Evolutionary conservation across 2,329 filamentous ascomycete species (phyloP).

Genomic region (Rhynchosporium graminicola): DNA sequence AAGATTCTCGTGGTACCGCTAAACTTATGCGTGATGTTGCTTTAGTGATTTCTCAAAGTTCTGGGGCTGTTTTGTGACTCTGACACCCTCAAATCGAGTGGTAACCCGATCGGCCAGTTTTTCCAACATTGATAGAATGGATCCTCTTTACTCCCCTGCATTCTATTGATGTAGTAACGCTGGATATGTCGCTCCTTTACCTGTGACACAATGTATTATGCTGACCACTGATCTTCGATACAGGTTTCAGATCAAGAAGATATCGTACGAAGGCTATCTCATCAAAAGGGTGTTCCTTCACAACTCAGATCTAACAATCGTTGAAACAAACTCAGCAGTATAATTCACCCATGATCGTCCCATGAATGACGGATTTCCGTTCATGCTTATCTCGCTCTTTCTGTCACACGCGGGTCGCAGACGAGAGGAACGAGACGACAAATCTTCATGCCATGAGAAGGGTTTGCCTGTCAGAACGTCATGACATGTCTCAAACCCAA

Average conservation of each 20-base stretch:
- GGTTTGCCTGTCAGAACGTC: constrained; percentile 9
- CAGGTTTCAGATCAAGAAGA: neutral
- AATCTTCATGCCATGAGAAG: constrained; percentile 6
- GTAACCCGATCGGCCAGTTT: too few relatives aligned
- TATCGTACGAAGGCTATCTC: neutral
- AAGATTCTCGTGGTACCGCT: too few relatives aligned
- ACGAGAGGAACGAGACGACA: constrained; percentile 1
- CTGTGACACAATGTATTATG: neutral
- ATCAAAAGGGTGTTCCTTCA: neutral
- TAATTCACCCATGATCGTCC: neutral
- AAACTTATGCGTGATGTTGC: too few relatives aligned
- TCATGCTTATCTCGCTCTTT: neutral
- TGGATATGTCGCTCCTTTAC: neutral
- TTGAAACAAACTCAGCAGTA: neutral
- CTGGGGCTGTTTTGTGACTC: too few relatives aligned
- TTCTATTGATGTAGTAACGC: too few relatives aligned
- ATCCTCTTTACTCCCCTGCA: neutral
- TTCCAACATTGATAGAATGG: too few relatives aligned
- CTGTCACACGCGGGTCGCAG: neutral
- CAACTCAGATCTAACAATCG: neutral
- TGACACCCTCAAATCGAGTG: too few relatives aligned
- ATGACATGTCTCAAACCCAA: constrained; percentile 3
- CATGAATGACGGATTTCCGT: neutral
- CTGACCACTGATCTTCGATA: neutral
- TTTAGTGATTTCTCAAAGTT: too few relatives aligned